A percentile compares a stretch with the other conserved stretches of the same genome.
Conservation (phyloP, 768 basidiomycete species). For the Leucosporidium scottii region DNA sequence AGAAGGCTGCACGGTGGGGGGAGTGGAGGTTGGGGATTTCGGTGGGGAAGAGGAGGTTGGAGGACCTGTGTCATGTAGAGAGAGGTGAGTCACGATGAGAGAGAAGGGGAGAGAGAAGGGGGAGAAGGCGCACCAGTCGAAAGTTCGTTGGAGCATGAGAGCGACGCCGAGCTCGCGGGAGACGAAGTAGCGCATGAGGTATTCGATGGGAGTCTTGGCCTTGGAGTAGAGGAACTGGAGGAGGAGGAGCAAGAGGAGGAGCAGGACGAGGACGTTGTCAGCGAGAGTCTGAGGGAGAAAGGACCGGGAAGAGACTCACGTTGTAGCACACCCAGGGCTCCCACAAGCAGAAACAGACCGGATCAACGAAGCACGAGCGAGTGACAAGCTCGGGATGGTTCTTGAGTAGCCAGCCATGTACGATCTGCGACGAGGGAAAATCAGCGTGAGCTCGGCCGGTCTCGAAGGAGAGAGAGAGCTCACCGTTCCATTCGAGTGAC, state of each 20-base stretch:
- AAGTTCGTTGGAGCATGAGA: constrained; percentile 54
- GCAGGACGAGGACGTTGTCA: too few relatives aligned
- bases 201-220: constrained; percentile 48
- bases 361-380: constrained; percentile 84
- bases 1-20: constrained; percentile 58
- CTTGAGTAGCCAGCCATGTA: constrained; percentile 86
- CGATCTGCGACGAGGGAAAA: constrained; percentile 52
- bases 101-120: constrained; percentile 79
- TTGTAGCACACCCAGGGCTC: constrained; percentile 68
- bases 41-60: constrained; percentile 83
- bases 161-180: constrained; percentile 80
- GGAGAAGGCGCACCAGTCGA: constrained; percentile 57
- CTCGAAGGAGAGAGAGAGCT: constrained; percentile 32
- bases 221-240: constrained; percentile 60
- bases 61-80: constrained; percentile 56
- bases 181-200: constrained; percentile 67
- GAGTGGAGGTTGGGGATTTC: constrained; percentile 56
- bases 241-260: constrained; percentile 52
- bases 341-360: constrained; percentile 42
- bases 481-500: constrained; percentile 70
- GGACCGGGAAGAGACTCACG: neutral
- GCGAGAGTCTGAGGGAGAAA: too few relatives aligned
- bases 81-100: constrained; percentile 52
- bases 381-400: constrained; percentile 55
- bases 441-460: neutral